A percentile compares a stretch with the other conserved stretches of the same genome.
Evolutionary conservation across 345 rosid genomes (phyloP).

Genomic region (Populus ilicifolia): DNA sequence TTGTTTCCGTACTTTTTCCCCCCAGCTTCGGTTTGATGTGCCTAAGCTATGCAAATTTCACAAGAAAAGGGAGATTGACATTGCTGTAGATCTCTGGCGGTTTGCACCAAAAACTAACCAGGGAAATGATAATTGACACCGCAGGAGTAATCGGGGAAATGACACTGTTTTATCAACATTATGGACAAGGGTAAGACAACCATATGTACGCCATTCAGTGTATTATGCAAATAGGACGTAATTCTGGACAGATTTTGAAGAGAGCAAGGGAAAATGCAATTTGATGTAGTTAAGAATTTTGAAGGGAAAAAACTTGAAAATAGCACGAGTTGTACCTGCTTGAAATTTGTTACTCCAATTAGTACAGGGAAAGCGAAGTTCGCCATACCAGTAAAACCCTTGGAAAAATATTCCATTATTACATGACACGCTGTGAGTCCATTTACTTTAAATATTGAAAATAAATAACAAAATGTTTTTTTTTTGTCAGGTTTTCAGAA

Average conservation of each 20-base stretch:
- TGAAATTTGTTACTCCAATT: neutral
- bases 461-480: too few species aligned
- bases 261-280: neutral
- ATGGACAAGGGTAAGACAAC: neutral
- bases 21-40: slow-evolving; percentile 73
- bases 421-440: too few species aligned
- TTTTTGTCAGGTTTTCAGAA: too few species aligned
- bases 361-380: too few species aligned
- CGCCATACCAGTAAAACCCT: too few species aligned
- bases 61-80: slow-evolving; percentile 77
- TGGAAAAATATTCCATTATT: too few species aligned
- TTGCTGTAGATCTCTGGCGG: slow-evolving; percentile 95
- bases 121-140: slow-evolving; percentile 12
- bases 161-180: neutral
- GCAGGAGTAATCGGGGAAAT: neutral
- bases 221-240: neutral
- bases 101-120: slow-evolving; percentile 52
- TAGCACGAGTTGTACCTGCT: neutral
- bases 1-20: neutral
- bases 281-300: neutral
- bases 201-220: neutral
- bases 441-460: too few species aligned
- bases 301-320: neutral
- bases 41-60: slow-evolving; percentile 86
- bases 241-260: neutral